Conservation (phyloP, 352 stramenopile genomes). For the Phytophthora sansomeana region DNA sequence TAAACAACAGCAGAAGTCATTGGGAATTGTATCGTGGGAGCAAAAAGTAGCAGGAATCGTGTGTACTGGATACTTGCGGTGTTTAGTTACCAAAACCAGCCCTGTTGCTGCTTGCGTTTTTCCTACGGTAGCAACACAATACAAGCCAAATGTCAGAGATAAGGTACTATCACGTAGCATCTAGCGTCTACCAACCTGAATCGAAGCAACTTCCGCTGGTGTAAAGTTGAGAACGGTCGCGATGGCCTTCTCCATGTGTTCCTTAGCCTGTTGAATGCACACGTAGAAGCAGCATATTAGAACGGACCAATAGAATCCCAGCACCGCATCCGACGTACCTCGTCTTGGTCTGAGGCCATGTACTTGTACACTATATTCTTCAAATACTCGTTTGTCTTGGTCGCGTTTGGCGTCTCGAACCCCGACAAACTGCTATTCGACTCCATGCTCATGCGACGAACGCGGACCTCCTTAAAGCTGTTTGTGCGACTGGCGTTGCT, state of each 20-base stretch:
- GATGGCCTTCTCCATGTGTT: conserved; percentile 92
- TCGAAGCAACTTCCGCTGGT: conserved; percentile 61
- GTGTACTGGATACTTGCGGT: conserved; percentile 22
- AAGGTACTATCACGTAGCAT: not conserved
- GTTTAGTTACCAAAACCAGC: conserved; percentile 71
- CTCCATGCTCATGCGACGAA: conserved; percentile 78
- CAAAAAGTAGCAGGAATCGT: not conserved
- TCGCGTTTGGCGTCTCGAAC: conserved; percentile 83
- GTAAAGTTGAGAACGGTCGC: conserved; percentile 90
- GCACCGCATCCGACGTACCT: conserved; percentile 42
- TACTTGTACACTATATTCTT: conserved; percentile 94
- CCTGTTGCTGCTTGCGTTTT: conserved; percentile 66
- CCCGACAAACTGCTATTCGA: conserved; percentile 83
- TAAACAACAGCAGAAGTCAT: too few species aligned
- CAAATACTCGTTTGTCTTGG: conserved; percentile 89
- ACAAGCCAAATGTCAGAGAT: not conserved
- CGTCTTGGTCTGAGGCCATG: conserved; percentile 87
- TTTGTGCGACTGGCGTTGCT: conserved; percentile 45
- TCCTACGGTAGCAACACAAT: conserved; percentile 32
- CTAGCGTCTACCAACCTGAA: conserved; percentile 46
- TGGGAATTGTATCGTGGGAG: too few species aligned
- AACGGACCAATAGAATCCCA: not conserved
- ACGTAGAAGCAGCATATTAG: conserved; percentile 13
- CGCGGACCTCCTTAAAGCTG: conserved; percentile 52
- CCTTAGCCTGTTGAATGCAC: conserved; percentile 57